These are phyloP conservation scores for Hygrophila difformis DNA, from an alignment of 257 asterid genomes.

Conservation along the genomic window DNA sequence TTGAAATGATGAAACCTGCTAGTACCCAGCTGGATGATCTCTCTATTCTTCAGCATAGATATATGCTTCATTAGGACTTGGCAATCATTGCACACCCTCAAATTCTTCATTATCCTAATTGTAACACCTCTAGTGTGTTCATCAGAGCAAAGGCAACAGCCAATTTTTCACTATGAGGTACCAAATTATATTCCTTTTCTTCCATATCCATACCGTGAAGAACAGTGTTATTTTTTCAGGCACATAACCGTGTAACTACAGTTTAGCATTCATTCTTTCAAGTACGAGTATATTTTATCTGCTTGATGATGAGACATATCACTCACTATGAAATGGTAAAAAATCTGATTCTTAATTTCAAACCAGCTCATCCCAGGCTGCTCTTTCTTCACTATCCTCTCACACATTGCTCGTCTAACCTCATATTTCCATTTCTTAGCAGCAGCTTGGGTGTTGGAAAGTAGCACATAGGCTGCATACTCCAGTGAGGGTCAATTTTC, in stretches of 20 bases:
- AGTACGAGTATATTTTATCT: conserved; percentile 36
- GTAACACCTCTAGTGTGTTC: conserved; percentile 34
- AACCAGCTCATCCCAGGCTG: conserved; percentile 90
- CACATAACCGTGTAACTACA: conserved; percentile 53
- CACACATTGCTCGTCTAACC: conserved; percentile 58
- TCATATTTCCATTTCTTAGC: conserved; percentile 53
- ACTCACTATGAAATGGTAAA: conserved; percentile 48
- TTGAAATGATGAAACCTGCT: conserved; percentile 53
- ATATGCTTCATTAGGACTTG: conserved; percentile 46
- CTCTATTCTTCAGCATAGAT: conserved; percentile 39
- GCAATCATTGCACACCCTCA: conserved; percentile 52
- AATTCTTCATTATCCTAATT: conserved; percentile 48
- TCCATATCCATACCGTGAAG: conserved; percentile 74
- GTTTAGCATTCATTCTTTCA: conserved; percentile 47
- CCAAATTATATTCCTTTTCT: conserved; percentile 62
- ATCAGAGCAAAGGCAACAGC: conserved; percentile 56
- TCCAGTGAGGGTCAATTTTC: conserved; percentile 56
- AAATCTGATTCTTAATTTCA: conserved; percentile 55
- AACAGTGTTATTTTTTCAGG: conserved; percentile 54
- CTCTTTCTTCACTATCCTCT: conserved; percentile 60
- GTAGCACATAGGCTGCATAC: conserved; percentile 72
- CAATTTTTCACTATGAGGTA: conserved; percentile 71
- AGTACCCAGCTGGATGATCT: conserved; percentile 50
- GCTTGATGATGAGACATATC: conserved; percentile 53
- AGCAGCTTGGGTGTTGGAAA: conserved; percentile 62